Conservation (phyloP, 1,284 basidiomycete species). For the Ustilago curta region DNA sequence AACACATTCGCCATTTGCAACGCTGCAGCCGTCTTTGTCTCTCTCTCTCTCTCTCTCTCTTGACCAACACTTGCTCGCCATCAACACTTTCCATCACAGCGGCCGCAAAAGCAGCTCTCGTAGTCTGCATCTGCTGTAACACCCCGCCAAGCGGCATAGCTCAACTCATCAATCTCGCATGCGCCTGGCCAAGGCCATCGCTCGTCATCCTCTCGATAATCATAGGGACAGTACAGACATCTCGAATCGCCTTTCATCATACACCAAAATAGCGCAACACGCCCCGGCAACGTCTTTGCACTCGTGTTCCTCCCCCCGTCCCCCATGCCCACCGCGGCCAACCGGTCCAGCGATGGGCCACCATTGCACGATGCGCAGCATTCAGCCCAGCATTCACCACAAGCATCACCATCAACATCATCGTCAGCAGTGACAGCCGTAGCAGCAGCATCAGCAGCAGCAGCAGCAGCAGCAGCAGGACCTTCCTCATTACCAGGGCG, state of each 20-base stretch:
- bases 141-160: not conserved
- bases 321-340: slow-evolving; percentile 47
- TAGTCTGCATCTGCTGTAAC: no score
- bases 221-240: no score
- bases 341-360: slow-evolving; percentile 49
- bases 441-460: slow-evolving; percentile 12
- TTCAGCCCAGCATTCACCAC: slow-evolving; percentile 4
- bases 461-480: slow-evolving; percentile 9
- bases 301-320: not conserved
- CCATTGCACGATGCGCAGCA: slow-evolving; percentile 18
- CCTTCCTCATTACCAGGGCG: slow-evolving; percentile 9
- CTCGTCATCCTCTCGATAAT: no score
- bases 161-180: not conserved
- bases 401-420: slow-evolving; percentile 10
- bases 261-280: not conserved
- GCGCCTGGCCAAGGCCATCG: no score
- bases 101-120: not conserved
- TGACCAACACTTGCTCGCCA: slow-evolving; percentile 1
- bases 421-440: slow-evolving; percentile 5
- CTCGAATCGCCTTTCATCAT: not conserved
- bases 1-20: not conserved
- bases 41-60: not conserved
- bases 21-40: not conserved
- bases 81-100: not conserved
- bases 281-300: not conserved